phyloP scores from a whole-genome alignment of 805 yeast species.

The Candida sakaeoensis region DNA sequence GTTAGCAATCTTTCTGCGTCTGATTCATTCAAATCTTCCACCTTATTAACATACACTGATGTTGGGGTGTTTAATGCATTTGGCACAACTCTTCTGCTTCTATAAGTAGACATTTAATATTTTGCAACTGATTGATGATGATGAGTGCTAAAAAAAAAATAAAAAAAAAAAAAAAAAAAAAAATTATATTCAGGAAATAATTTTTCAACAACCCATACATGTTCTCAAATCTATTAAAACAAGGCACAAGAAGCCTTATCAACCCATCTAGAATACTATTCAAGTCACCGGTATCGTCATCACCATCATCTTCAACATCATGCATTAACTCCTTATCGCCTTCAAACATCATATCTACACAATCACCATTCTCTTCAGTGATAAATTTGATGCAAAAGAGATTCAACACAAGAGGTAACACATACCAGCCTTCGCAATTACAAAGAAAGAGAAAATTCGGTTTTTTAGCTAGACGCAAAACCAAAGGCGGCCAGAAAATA shows the following conservation, averaged over 20 bases:
- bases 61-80: slow-evolving; percentile 50
- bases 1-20: slow-evolving; percentile 46
- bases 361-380: slow-evolving; percentile 9
- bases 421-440: slow-evolving; percentile 89
- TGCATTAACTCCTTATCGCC: slow-evolving; percentile 2
- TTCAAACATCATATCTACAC: neutral
- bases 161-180: too few relatives aligned
- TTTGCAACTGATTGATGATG: slow-evolving; percentile 5
- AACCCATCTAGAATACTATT: slow-evolving; percentile 2
- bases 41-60: slow-evolving; percentile 28
- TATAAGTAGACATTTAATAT: slow-evolving; percentile 24
- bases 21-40: slow-evolving; percentile 28
- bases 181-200: too few relatives aligned
- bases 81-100: slow-evolving; percentile 39
- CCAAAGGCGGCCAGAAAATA: slow-evolving; percentile 73
- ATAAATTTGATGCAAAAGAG: slow-evolving; percentile 47
- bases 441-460: slow-evolving; percentile 90
- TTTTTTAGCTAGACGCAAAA: slow-evolving; percentile 76
- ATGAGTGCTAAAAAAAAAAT: too few relatives aligned
- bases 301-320: neutral
- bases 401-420: slow-evolving; percentile 89
- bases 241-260: slow-evolving; percentile 7
- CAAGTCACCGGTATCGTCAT: neutral
- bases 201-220: slow-evolving; percentile 1
- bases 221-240: slow-evolving; percentile 11